Evolutionary conservation across 345 rosid genomes (phyloP), one percentile per base, ranked within the genome.

Genomic region (Limnanthes douglasii): DNA sequence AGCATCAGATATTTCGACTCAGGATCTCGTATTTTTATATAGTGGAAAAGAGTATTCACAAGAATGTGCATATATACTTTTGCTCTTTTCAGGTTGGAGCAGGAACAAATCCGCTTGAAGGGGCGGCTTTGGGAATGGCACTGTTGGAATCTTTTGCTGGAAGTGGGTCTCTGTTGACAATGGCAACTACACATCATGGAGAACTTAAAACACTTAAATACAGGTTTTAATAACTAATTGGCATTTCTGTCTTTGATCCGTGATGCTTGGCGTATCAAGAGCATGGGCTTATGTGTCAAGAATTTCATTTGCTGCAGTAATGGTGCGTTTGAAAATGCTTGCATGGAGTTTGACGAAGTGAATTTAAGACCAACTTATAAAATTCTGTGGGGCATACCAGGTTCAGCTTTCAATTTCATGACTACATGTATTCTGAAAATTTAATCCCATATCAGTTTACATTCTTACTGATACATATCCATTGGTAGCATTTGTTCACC

Each of bases 311-410:
- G 42, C 54, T 44, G 45, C 66, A 88, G 97, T 49, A 66, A 84
- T 44, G 61, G 65, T 34, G 57, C 53, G 34, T 83, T 88, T 31
- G 97, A 88, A 60, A 83, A 88, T 62, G 95, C 97, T 52, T 88
- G 86, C 54, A 71, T 88, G 97, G 97, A 83, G 73, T 88, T 83
- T 39, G 95, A 83, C 62, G 93, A 83, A 49, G 73, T 61, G 39
- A 83, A 83, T 47, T 60, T 83, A 44, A 74, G 63, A 58, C 97
- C 97, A 35, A 88, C 97, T 45, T 83, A 72, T 66, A 83, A 66
- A 64, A 72, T 88, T 42, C 70, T 88, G 18, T 88, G 95, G 97
- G 97, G 97, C 53, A 69, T 88, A 53, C 97, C 97, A 83, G 95
- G 97, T 88, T 62, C 49, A 35, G 29, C 37, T 32, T 41, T 41